phyloP scores from a whole-genome alignment of 176 grass and related monocot species.

The Bolboschoenus planiculmis region DNA sequence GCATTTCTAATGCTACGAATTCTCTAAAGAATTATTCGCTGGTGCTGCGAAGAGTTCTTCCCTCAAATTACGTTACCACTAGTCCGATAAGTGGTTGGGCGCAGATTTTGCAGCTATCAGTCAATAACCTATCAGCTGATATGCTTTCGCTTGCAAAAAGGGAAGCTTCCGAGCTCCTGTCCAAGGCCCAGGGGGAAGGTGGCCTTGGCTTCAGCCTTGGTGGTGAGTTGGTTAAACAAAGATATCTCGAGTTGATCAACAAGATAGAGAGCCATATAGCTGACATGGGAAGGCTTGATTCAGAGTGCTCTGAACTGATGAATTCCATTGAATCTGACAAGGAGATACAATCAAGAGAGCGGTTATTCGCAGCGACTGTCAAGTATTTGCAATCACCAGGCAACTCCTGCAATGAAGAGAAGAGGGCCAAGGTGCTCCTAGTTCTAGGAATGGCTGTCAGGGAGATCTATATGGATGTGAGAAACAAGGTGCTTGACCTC shows the following conservation, averaged over 20 bases:
- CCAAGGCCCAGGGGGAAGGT: conserved; percentile 69
- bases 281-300: conserved; percentile 56
- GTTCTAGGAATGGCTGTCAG: conserved; percentile 56
- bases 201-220: background rate
- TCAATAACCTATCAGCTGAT: conserved; percentile 56
- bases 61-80: conserved; percentile 61
- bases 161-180: conserved; percentile 69
- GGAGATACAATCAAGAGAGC: conserved; percentile 65
- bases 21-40: conserved; percentile 65
- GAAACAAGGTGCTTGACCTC: conserved; percentile 48
- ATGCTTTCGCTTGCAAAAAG: conserved; percentile 77
- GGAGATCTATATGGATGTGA: conserved; percentile 55
- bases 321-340: conserved; percentile 71
- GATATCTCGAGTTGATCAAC: conserved; percentile 64
- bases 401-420: conserved; percentile 51
- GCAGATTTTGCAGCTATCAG: conserved; percentile 82
- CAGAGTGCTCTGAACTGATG: conserved; percentile 69
- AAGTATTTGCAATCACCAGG: conserved; percentile 71
- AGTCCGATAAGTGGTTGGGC: conserved; percentile 84
- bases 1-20: conserved; percentile 54
- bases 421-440: conserved; percentile 49
- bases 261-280: conserved; percentile 68
- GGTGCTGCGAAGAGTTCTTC: conserved; percentile 76
- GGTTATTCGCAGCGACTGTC: conserved; percentile 54
- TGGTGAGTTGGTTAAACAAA: conserved; percentile 61